Percentiles rank a stretch among this genome's conserved stretches.
Evolutionary conservation across 805 yeast species (phyloP).

Genomic region (Diddensiella santjacobensis): DNA sequence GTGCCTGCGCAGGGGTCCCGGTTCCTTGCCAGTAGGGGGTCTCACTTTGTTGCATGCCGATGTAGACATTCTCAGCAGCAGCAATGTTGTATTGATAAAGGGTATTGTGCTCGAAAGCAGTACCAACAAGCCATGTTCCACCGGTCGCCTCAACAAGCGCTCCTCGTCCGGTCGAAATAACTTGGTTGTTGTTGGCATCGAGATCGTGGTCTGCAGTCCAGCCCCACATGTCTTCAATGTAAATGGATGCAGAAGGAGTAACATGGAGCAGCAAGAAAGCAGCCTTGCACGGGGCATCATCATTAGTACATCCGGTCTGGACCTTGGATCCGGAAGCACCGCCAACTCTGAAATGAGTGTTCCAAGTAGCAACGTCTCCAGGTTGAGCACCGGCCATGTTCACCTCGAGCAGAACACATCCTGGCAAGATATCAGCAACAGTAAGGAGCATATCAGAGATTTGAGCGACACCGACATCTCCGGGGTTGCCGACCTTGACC

Average conservation of each 20-base stretch:
- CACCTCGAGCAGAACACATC: slow-evolving; percentile 4
- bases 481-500: slow-evolving; percentile 6
- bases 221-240: slow-evolving; percentile 12
- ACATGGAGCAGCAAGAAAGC: slow-evolving; percentile 7
- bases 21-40: slow-evolving; percentile 11
- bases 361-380: slow-evolving; percentile 9
- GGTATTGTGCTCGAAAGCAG: slow-evolving; percentile 11
- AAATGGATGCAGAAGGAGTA: slow-evolving; percentile 7
- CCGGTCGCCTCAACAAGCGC: slow-evolving; percentile 5
- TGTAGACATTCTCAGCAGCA: slow-evolving; percentile 7
- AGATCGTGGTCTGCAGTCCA: slow-evolving; percentile 14
- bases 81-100: slow-evolving; percentile 8
- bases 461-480: slow-evolving; percentile 6
- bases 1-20: slow-evolving; percentile 8
- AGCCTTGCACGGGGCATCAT: slow-evolving; percentile 7
- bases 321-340: slow-evolving; percentile 11
- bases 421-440: slow-evolving; percentile 3
- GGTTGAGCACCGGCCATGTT: slow-evolving; percentile 10
- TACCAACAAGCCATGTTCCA: slow-evolving; percentile 9
- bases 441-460: slow-evolving; percentile 11
- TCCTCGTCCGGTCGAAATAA: slow-evolving; percentile 12
- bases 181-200: slow-evolving; percentile 3
- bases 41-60: slow-evolving; percentile 11
- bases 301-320: not conserved
- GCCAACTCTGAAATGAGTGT: slow-evolving; percentile 10